Evolutionary conservation across 129 eudicot genomes (phyloP).

Genomic region (Helichrysum umbraculigerum): DNA sequence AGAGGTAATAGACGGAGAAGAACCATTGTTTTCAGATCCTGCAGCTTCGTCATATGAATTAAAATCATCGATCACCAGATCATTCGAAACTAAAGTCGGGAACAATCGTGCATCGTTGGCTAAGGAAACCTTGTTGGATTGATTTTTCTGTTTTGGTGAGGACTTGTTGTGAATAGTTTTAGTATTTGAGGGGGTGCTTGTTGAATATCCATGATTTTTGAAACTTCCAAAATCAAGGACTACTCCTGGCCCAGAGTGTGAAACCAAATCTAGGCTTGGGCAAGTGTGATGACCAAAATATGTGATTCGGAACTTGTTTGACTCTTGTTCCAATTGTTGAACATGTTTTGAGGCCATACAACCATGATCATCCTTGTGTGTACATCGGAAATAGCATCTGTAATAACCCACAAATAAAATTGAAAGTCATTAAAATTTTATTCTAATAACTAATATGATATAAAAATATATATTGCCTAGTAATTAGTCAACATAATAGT

Average conservation of each 20-base stretch:
- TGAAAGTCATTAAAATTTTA: too few relatives aligned
- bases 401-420: not conserved
- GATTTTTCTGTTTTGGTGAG: conserved; percentile 6
- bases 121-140: not conserved
- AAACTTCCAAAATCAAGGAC: conserved; percentile 10
- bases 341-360: conserved; percentile 58
- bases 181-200: not conserved
- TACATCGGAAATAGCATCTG: conserved; percentile 62
- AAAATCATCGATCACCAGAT: not conserved
- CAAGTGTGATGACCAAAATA: too few relatives aligned
- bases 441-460: too few relatives aligned
- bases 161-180: not conserved
- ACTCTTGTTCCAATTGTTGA: conserved; percentile 38
- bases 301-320: conserved; percentile 24
- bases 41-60: not conserved
- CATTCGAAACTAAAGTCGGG: not conserved
- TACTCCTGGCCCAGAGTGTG: not conserved
- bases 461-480: too few relatives aligned
- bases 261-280: not conserved
- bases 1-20: too few relatives aligned
- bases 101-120: not conserved
- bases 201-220: not conserved
- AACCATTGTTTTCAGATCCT: not conserved
- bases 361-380: conserved; percentile 42
- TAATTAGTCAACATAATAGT: too few relatives aligned